Base-by-base conservation (phyloP, 2,329 filamentous ascomycete genomes). In the Trichoderma atroviride region DNA sequence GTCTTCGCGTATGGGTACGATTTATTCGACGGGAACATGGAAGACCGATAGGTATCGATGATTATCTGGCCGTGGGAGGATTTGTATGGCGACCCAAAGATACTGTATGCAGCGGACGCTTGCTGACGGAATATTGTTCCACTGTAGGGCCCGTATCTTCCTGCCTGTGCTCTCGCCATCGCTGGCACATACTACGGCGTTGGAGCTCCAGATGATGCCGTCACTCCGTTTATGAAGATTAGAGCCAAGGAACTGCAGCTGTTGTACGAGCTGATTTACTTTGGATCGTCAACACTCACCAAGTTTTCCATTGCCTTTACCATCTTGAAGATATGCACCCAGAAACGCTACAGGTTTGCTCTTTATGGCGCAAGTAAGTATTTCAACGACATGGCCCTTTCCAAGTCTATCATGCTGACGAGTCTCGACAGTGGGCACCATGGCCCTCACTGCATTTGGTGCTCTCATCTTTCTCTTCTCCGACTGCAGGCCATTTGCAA, bases 291-390 rank as follows among this genome's bases (percentile, higher is more conserved):
- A 4, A 31, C 50, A 1, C 13, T 64, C 14, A 64, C 61, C 3
- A 64, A 64, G 50, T 33, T 64, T 53, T 47, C 61, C 13, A 64
- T 64, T 31, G 61, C 61, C 50, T 52, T 64, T 29, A 64, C 43
- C 24, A 64, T 64, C 22, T 35, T 64, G 43, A 64, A 50, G 50
- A 47, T 64, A 22, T 35, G 22, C 24, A 52, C 61, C 5, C 37
- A 5, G 13, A 55, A 7, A 2, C 50, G n/a, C 24, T 64, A 64
- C 10, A 40, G 24, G 31, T 40, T 5, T 64, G 61, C 61, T 55
- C n/a, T 37, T 14, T 29, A n/a, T 55, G 52, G 52, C 13, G 22
- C 52, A 19, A 55, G 52, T 55, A 55, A 55, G 52, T 55, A 31
- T 19, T 6, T 55, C 24, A 24, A 11, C 24, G 6, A 19, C 16